phyloP scores from a whole-genome alignment of 2,329 filamentous ascomycete species.

The Verticillium nubilum region DNA sequence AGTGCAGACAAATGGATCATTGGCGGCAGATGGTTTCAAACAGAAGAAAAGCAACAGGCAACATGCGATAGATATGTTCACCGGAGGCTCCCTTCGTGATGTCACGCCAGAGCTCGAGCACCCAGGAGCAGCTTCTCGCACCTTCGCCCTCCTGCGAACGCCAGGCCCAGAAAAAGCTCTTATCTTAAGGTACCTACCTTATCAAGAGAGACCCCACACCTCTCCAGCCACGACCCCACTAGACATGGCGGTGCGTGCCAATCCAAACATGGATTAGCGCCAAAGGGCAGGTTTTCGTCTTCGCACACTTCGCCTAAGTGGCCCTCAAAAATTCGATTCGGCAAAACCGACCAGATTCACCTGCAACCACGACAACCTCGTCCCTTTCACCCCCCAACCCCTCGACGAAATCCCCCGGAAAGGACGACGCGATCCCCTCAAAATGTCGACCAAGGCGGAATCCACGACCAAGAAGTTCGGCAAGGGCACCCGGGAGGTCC shows the following conservation, averaged over 20 bases:
- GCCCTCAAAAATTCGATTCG: constrained; percentile 32
- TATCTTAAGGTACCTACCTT: too few species aligned
- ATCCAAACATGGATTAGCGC: neutral
- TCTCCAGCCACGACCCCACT: constrained; percentile 21
- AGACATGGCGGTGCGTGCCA: neutral
- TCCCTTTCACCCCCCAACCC: constrained; percentile 3
- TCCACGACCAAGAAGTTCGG: constrained; percentile 90
- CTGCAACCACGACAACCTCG: neutral
- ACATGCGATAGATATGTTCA: neutral
- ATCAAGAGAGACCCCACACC: constrained; percentile 12
- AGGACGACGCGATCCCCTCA: constrained; percentile 20
- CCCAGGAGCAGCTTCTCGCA: constrained; percentile 31
- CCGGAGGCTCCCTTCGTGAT: neutral
- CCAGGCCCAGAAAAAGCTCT: neutral
- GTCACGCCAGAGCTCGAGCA: constrained; percentile 6
- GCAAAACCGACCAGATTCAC: neutral
- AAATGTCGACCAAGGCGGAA: constrained; percentile 68
- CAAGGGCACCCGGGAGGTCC: constrained; percentile 90
- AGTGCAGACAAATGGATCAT: neutral
- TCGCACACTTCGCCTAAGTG: neutral
- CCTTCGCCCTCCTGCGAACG: constrained; percentile 18
- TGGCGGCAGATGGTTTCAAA: neutral
- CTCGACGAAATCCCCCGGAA: constrained; percentile 8
- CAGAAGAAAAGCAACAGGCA: neutral
- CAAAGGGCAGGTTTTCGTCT: neutral